Evolutionary conservation across 108 stramenopile genomes (phyloP), one percentile per base, ranked within the genome.

Genomic region (Nannochloropsis salina): DNA sequence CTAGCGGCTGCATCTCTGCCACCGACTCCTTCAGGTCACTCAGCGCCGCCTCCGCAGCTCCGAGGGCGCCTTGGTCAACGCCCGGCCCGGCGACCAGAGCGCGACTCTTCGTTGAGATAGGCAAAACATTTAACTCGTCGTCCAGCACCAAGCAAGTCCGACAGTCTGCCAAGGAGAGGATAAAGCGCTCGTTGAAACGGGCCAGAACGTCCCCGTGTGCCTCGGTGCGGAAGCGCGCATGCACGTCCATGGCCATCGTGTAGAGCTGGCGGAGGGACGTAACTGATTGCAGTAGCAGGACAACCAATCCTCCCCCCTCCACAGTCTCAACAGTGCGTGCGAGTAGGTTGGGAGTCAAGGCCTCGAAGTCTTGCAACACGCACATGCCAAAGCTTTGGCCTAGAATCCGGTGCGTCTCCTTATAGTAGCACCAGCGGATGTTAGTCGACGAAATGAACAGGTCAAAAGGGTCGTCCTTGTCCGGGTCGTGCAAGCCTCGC

Each of bases 381-480:
- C 97, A 86, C 87, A 98, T 92, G 9, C 96, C 97, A 44, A 96
- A 96, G 3, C 98, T 99, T 45, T 95, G 93, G 44, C 99, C 99
- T 74, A 99, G 89, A 3, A 98, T 94, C 44, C 96, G 94, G 88
- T 95, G 96, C 9, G 96, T 93, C 83, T 99, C 99, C 85, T 94
- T 96, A 93, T 99, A 99, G 88, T 99, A 99, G 88, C 96, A 96
- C 97, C 98, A 99, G 42, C 94, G 94, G 83, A 99, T 97, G 81
- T 95, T 92, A 18, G 98, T 97, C 44, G 92, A 92, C 74, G 93
- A 92, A 41, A 99, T 87, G 92, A 99, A 99, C n/a, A 99, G 91
- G 85, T 99, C 97, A 91, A 99, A 99, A 83, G 95, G 96, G 82
- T 98, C 98, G 80, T 91, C 83, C 9, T 88, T 80, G 41, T 88